phyloP scores from a whole-genome alignment of 306 rosid genomes.

The Delonix regia region DNA sequence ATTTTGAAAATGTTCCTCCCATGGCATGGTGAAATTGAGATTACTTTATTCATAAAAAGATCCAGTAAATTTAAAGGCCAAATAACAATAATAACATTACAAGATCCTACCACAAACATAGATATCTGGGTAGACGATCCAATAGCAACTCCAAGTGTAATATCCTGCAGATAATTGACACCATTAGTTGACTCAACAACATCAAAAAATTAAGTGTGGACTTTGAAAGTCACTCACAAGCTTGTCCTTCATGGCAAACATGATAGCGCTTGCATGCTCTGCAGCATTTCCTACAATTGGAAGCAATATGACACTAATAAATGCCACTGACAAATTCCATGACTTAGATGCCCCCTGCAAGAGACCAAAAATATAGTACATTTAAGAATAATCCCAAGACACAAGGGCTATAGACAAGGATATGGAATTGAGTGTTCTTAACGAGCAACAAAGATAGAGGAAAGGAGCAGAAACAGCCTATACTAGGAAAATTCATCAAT shows the following conservation, averaged over 20 bases:
- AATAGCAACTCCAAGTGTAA: constrained; percentile 90
- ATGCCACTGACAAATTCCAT: constrained; percentile 75
- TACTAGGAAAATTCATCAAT: neutral
- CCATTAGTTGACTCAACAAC: constrained; percentile 37
- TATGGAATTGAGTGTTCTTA: neutral
- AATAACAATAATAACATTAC: constrained; percentile 30
- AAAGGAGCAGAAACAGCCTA: neutral
- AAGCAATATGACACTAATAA: constrained; percentile 87
- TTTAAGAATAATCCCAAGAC: constrained; percentile 15
- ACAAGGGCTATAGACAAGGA: neutral
- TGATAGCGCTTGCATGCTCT: constrained; percentile 87
- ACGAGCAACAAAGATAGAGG: neutral
- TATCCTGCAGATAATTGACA: constrained; percentile 62
- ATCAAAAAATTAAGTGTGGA: neutral
- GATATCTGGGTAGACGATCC: constrained; percentile 95
- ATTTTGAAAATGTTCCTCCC: constrained; percentile 8
- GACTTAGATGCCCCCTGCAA: constrained; percentile 90
- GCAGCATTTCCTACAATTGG: constrained; percentile 81
- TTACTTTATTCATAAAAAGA: neutral
- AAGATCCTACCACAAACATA: constrained; percentile 85
- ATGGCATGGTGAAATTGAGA: constrained; percentile 5
- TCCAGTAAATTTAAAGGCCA: constrained; percentile 4
- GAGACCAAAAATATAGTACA: constrained; percentile 28
- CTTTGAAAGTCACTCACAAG: constrained; percentile 70
- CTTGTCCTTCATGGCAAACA: constrained; percentile 95